phyloP scores from a whole-genome alignment of 2,329 filamentous ascomycete genomes.

The Fusarium chaquense region DNA sequence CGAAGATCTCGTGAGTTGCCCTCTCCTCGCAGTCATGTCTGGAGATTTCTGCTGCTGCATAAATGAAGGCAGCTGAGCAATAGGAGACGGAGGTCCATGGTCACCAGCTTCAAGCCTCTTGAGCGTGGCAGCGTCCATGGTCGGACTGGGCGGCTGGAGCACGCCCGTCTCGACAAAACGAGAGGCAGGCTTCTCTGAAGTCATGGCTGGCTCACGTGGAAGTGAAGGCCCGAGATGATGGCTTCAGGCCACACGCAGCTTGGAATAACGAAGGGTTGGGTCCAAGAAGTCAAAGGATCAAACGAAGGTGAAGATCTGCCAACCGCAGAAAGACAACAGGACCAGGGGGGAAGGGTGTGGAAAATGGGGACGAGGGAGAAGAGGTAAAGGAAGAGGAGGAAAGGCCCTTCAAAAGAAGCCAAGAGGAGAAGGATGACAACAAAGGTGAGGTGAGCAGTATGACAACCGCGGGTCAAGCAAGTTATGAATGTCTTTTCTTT shows the following conservation, averaged over 20 bases:
- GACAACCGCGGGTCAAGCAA: conserved; percentile 20
- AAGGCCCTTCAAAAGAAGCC: conserved; percentile 7
- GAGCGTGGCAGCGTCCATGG: conserved; percentile 31
- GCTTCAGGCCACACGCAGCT: background rate
- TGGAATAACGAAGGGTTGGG: background rate
- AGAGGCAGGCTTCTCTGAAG: conserved; percentile 39
- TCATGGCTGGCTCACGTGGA: conserved; percentile 15
- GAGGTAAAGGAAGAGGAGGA: conserved; percentile 9
- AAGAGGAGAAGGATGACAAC: conserved; percentile 8
- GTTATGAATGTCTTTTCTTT: conserved; percentile 39
- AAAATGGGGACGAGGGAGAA: conserved; percentile 13
- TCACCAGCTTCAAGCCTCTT: conserved; percentile 38
- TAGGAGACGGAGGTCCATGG: background rate
- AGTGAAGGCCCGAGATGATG: conserved; percentile 1
- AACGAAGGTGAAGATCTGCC: conserved; percentile 19
- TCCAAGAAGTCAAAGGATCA: background rate
- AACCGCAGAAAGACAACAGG: background rate
- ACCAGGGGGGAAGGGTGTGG: conserved; percentile 6
- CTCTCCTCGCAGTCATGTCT: background rate
- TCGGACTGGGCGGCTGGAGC: conserved; percentile 35
- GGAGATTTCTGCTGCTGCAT: background rate
- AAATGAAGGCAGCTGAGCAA: background rate
- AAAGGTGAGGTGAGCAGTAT: conserved; percentile 12
- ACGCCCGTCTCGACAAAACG: conserved; percentile 41
- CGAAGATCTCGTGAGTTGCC: conserved; percentile 33